Base-by-base conservation (phyloP, 78 protist genomes). In the Chrysochromulina parva region DNA sequence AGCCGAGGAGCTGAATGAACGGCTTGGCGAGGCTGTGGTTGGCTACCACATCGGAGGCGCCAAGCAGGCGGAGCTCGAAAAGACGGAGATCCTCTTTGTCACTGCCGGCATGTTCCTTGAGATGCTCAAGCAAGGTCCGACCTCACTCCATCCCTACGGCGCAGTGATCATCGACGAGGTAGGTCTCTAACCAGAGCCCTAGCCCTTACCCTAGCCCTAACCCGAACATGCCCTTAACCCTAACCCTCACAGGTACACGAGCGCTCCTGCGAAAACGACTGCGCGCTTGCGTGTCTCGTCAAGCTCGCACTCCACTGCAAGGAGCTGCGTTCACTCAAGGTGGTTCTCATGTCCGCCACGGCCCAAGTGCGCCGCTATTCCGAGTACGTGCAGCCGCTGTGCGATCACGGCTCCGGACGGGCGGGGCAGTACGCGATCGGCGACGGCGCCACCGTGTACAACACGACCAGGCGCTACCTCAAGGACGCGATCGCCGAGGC, bases 91-190 rank as follows among this genome's bases (percentile, higher is more conserved):
- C 52, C 47, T 73, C 28, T 73, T 73, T 52, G 53, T 73, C 28
- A 73, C 82, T 7, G 82, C 82, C 13, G 82, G 82, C 53, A 73
- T 73, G 14, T 73, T 73, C 82, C 53, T 73, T 20, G 54, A 73
- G 53, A 5, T 2, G 47, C 48, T 73, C 58, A 73, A 73, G 82
- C 54, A 73, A 3, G 82, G 82, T 13, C 52, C 82, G 13, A 52
- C 82, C 14, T 20, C 82, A 3, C 48, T 73, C 7, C 14, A 73
- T 20, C 58, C 16, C 22, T 73, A 73, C 16, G 82, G 82, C 53
- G 82, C 82, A 3, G 82, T 73, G 53, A 73, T 73, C 82, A 5
- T 73, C 52, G 82, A 73, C 16, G 82, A 73, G 82, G 76, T 58
- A 14, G 22, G 62, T 13, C 9, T 58, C 62, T 13, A 58, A 58